Evolutionary conservation across 1,284 basidiomycete genomes (phyloP), one percentile per base, ranked within the genome.

Genomic region (Malassezia vespertilionis): DNA sequence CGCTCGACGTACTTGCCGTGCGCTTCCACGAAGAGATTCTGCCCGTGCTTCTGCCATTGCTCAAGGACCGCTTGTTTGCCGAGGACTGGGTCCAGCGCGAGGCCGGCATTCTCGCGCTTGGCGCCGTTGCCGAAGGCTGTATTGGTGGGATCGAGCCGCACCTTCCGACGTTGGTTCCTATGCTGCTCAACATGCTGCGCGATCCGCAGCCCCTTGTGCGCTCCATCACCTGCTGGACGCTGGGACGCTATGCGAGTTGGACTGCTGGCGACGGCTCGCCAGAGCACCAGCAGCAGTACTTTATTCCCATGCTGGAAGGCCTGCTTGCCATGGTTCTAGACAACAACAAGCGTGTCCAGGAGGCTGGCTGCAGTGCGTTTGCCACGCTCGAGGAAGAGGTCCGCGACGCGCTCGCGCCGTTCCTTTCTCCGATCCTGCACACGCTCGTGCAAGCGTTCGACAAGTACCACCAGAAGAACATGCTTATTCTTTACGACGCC

Each of bases 401-500:
- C 1, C 90, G 88, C 3, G 71, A 78, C 2, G 84, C 85, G 63
- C 80, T 99, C 38, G 83, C 82, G 14, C 93, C 91, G 0, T 97
- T 84, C 75, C 80, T 97, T 12, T 87, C 91, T 62, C 90, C 91
- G 1, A 86, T 99, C 42, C 76, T 99, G 42, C 82, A 84, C 47
- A 95, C 95, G 71, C 78, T 99, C 44, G 90, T 95, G 17, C 82
- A 86, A 57, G 93, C 93, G 0, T 97, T 97, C 72, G 81, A 86
- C 56, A 95, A 93, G 74, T 99, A 99, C 72, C 91, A 99, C 71
- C 89, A 95, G 72, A 97, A 97, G 79, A 99, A 99, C 71, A 82
- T 97, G 78, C 78, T 99, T 56, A 97, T 97, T 57, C 74, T 99
- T 30, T 97, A 97, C 71, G 93, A 99, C 69, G 93, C 93, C 11